phyloP scores from a whole-genome alignment of 192 early-diverging fungal genomes.

The Phycomyces nitens region DNA sequence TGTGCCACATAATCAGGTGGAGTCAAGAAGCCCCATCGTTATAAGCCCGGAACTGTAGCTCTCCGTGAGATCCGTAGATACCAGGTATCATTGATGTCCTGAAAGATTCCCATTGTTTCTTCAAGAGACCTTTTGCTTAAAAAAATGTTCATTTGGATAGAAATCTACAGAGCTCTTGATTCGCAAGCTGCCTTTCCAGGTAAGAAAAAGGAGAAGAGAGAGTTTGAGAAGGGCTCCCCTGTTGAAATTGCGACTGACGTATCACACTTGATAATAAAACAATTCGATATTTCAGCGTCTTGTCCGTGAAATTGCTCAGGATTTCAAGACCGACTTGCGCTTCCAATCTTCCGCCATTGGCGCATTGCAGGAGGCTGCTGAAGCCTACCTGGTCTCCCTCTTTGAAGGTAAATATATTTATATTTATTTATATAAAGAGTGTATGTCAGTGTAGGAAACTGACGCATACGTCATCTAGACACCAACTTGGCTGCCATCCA shows the following conservation, averaged over 20 bases:
- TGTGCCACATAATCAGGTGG: conserved; percentile 49
- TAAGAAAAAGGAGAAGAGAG: conserved; percentile 8
- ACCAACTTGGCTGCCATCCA: conserved; percentile 97
- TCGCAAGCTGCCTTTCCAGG: conserved; percentile 90
- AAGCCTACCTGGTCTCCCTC: conserved; percentile 88
- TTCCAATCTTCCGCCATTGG: conserved; percentile 99
- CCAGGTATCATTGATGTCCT: conserved; percentile 46
- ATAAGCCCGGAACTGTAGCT: conserved; percentile 85
- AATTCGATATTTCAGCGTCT: conserved; percentile 52
- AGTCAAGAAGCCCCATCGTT: conserved; percentile 91
- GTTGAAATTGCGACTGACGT: background rate
- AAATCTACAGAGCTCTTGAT: conserved; percentile 95
- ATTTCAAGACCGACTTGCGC: conserved; percentile 99
- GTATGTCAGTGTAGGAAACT: background rate
- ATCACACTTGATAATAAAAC: background rate
- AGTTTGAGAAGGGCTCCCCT: background rate
- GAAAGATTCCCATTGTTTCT: no score
- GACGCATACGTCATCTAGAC: conserved; percentile 68
- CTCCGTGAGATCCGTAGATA: conserved; percentile 91
- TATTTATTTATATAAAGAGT: background rate
- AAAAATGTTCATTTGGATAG: conserved; percentile 19
- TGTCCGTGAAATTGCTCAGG: conserved; percentile 99
- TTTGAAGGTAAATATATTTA: conserved; percentile 25
- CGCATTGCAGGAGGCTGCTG: conserved; percentile 97
- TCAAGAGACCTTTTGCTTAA: no score